Base-by-base conservation (phyloP, 192 early-diverging fungal genomes). In the Linnemannia hyalina region DNA sequence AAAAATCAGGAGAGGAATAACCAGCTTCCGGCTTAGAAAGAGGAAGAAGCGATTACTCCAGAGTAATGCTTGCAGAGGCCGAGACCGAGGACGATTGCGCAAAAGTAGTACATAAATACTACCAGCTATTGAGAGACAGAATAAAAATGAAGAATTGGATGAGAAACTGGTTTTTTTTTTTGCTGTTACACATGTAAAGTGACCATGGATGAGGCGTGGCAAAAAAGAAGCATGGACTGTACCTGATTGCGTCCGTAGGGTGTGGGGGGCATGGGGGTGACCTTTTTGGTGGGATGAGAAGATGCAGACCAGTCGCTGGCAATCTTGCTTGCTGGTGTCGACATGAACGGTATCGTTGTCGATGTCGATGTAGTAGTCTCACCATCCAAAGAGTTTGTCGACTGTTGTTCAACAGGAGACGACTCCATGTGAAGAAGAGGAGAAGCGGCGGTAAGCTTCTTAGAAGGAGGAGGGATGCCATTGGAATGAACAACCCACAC, bases 401-500 rank as follows among this genome's bases (percentile, higher is more conserved):
- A 3, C 10, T 65, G 26, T 10, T 65, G 26, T 0, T 65, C 26
- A 32, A 65, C 11, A 1, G 60, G 11, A 29, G 13, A 29, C 8
- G 55, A 57, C 1, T 57, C 55, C 23, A 57, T 57, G 2, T 57
- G 55, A 26, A 29, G 11, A n/a, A 23, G 55, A 9, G n/a, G 16
- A 10, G 60, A 65, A 6, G 11, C 13, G 3, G 60, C 29, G 11
- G 10, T 7, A 32, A 9, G 29, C 60, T 65, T 65, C 1, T 26
- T 10, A 13, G 60, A 32, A 11, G 3, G 26, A 32, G 60, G 29
- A 4, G 23, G 1, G 11, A 4, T 65, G 13, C 60, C 29, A 32
- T 32, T 11, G 26, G 60, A 65, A 65, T 65, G 60, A 29, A 80
- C 55, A n/a, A 84, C 82, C 82, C 82, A 84, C 9, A 84, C 74